Evolutionary conservation across 1,284 basidiomycete genomes (phyloP), one percentile per base, ranked within the genome.

Genomic region (Pholiota adiposa): DNA sequence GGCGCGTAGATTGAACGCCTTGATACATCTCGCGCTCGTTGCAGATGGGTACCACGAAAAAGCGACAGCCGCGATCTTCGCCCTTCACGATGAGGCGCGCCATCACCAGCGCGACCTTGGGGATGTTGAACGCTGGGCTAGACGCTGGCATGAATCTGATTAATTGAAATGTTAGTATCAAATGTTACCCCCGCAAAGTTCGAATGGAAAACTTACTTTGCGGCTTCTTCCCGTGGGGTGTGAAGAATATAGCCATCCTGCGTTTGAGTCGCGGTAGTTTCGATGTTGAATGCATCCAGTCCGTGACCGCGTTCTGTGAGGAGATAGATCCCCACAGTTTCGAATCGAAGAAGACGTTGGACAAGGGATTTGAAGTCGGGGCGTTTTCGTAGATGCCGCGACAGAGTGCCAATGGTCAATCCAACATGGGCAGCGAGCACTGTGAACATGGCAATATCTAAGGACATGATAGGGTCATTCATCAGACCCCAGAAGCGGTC

Each of bases 121-220:
- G 71, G 29, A 83, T 75, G 2, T 78, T 78, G 65, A 79, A 83
- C n/a, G 74, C 67, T 6, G 84, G 85, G 1, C 79, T 80, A 0
- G 85, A 81, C 27, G 84, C 81, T 4, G 84, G 85, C 83, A 86
- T 86, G 65, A 82, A 84, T 65, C 85, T 86, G 62, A 21, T 46
- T 43, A 43, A 59, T 51, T 25, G 46, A 53, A n/a, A 52, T 48
- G 41, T 52, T 38, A 55, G 31, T 44, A 34, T 25, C 43, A 38
- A 48, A 1, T 19, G 21, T 33, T 19, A 50, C n/a, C 27, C 48
- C 48, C n/a, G 36, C 29, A 52, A 40, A 31, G n/a, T n/a, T 25
- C 11, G 52, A 55, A 36, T 52, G 44, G 51, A 19, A 31, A 21
- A 72, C 79, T 62, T 65, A 85, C 84, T 86, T 86, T 34, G 83